Conservation (phyloP, 2,329 filamentous ascomycete genomes). For the Sporothrix luriei region DNA sequence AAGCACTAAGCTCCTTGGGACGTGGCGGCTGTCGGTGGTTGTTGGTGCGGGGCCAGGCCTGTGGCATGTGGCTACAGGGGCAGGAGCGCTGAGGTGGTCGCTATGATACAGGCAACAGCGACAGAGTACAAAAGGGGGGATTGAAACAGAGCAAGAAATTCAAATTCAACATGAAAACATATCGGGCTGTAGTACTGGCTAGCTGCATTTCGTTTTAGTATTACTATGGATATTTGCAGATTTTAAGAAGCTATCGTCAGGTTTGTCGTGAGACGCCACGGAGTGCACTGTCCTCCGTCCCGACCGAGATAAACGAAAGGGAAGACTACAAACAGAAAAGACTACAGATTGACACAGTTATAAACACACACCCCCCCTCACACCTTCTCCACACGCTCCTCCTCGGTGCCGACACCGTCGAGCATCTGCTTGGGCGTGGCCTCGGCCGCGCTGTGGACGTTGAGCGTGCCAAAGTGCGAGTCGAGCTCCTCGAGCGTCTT, state of each 20-base stretch:
- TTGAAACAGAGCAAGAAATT: no score
- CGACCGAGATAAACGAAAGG: background rate
- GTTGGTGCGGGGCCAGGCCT: no score
- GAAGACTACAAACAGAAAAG: background rate
- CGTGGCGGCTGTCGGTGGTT: background rate
- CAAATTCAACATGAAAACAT: no score
- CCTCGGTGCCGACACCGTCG: slow-evolving; percentile 29
- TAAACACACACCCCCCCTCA: background rate
- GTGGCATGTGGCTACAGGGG: no score
- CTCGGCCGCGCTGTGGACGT: slow-evolving; percentile 37
- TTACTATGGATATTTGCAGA: background rate
- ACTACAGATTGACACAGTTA: background rate
- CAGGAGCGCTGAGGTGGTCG: background rate
- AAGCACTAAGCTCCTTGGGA: background rate
- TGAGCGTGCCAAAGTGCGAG: slow-evolving; percentile 39
- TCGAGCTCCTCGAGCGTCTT: slow-evolving; percentile 46
- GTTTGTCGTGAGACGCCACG: slow-evolving; percentile 1
- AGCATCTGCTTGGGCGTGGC: slow-evolving; percentile 40
- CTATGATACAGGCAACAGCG: background rate
- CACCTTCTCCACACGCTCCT: slow-evolving; percentile 23
- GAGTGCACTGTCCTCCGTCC: background rate
- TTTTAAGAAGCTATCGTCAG: background rate
- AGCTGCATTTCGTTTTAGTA: no score
- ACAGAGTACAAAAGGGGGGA: no score
- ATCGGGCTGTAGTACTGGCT: no score